Evolutionary conservation across 352 stramenopile genomes (phyloP).

Genomic region (Globisporangium paddicum): DNA sequence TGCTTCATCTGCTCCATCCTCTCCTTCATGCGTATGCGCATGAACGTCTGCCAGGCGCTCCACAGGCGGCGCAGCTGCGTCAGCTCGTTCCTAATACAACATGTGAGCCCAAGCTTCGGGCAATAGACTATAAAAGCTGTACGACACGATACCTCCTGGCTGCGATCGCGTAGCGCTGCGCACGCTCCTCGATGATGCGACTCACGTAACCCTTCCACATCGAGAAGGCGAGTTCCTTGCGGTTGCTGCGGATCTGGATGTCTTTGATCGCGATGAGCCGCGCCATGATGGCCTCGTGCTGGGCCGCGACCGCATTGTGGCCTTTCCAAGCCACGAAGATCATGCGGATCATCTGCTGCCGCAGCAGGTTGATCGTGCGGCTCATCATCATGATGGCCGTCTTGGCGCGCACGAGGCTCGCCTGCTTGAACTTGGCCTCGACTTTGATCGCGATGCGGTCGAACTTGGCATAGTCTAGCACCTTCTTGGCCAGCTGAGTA

Average conservation of each 20-base stretch:
- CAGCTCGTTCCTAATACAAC: conserved; percentile 35
- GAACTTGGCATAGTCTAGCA: conserved; percentile 78
- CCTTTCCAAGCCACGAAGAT: conserved; percentile 75
- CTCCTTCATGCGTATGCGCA: conserved; percentile 46
- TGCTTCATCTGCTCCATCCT: conserved; percentile 46
- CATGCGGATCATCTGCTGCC: conserved; percentile 68
- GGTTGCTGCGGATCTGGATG: conserved; percentile 40
- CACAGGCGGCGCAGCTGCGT: conserved; percentile 37
- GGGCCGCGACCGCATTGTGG: conserved; percentile 36
- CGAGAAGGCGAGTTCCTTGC: conserved; percentile 39
- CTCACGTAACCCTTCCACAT: conserved; percentile 56
- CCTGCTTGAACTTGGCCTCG: conserved; percentile 72
- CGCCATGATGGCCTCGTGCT: conserved; percentile 49
- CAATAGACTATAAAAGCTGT: background rate
- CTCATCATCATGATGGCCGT: conserved; percentile 84
- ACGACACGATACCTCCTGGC: conserved; percentile 29
- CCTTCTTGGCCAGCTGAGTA: conserved; percentile 52
- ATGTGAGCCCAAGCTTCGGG: background rate
- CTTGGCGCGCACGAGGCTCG: conserved; percentile 67
- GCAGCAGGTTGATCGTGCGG: conserved; percentile 45
- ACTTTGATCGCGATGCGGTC: conserved; percentile 70
- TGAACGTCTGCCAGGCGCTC: conserved; percentile 46
- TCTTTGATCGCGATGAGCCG: conserved; percentile 68
- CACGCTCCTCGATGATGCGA: conserved; percentile 50
- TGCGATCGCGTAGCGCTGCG: conserved; percentile 55